Conservation (phyloP, 2,329 filamentous ascomycete genomes). For the Trichothecium roseum region DNA sequence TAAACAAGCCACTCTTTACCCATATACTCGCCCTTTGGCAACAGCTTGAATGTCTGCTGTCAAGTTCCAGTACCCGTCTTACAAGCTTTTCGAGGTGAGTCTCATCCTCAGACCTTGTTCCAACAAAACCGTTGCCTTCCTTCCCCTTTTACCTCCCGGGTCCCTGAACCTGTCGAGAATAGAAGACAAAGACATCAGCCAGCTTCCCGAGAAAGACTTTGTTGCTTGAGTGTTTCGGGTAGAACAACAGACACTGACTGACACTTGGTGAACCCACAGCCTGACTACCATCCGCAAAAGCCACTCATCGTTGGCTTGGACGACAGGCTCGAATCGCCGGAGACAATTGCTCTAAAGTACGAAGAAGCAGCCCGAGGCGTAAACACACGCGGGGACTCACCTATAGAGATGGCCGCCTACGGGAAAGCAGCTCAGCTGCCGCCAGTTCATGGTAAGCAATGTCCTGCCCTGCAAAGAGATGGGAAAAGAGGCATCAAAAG, state of each 20-base stretch:
- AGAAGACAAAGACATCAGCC: neutral
- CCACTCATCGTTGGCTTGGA: conserved; percentile 45
- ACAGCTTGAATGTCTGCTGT: conserved; percentile 47
- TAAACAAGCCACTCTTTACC: conserved; percentile 22
- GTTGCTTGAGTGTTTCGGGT: no score
- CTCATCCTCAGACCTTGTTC: conserved; percentile 21
- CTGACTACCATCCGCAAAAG: conserved; percentile 41
- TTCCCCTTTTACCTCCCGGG: conserved; percentile 1
- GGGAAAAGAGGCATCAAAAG: no score
- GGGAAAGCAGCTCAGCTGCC: conserved; percentile 58
- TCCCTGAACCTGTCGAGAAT: no score
- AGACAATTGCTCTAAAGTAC: conserved; percentile 45
- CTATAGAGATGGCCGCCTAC: conserved; percentile 39
- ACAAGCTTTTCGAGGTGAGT: conserved; percentile 52
- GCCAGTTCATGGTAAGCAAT: conserved; percentile 70
- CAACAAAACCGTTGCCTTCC: conserved; percentile 11
- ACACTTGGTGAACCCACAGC: conserved; percentile 21
- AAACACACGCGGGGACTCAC: conserved; percentile 45
- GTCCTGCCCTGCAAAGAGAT: conserved; percentile 12
- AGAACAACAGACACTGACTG: neutral
- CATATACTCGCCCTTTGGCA: conserved; percentile 18
- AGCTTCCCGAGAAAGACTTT: no score
- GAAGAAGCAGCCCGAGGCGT: conserved; percentile 45
- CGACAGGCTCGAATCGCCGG: conserved; percentile 46
- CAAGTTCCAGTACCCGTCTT: conserved; percentile 44